Evolutionary conservation across 202 grass and related monocot genomes (phyloP).

Genomic region (Eragrostis tef): DNA sequence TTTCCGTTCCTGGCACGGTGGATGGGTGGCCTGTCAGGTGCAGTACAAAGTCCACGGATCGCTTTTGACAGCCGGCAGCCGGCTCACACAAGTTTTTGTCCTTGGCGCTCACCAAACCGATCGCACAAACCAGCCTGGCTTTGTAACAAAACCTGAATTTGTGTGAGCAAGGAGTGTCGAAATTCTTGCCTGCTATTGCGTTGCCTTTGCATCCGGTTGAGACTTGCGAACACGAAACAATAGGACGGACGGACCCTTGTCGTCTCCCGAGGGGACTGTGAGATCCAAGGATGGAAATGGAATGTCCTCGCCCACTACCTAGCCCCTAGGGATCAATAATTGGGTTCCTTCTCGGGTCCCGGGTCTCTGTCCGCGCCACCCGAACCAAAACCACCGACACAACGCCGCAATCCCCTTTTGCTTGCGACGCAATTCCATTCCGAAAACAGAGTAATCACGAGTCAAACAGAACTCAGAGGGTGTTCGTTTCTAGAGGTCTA

Average conservation of each 20-base stretch:
- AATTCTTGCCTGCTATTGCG: neutral
- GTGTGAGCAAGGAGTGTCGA: neutral
- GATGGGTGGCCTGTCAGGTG: no score
- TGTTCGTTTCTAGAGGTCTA: no score
- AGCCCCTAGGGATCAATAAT: conserved; percentile 36
- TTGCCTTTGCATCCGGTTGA: neutral
- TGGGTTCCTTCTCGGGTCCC: neutral
- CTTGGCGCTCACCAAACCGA: no score
- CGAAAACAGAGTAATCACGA: neutral
- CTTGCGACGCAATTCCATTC: neutral
- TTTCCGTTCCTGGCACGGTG: no score
- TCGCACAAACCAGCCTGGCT: no score
- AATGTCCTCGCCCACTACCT: conserved; percentile 33
- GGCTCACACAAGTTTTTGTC: no score
- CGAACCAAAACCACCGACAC: neutral
- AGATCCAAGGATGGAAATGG: conserved; percentile 32
- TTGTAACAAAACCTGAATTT: no score
- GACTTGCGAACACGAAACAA: neutral
- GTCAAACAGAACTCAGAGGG: neutral
- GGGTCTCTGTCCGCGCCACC: neutral
- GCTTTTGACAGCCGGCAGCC: no score
- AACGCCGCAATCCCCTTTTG: neutral
- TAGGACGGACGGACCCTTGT: conserved; percentile 2
- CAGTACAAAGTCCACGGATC: no score
- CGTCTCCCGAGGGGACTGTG: conserved; percentile 33